Conservation (phyloP, 805 yeast genomes). For the Candida parachauliodes region DNA sequence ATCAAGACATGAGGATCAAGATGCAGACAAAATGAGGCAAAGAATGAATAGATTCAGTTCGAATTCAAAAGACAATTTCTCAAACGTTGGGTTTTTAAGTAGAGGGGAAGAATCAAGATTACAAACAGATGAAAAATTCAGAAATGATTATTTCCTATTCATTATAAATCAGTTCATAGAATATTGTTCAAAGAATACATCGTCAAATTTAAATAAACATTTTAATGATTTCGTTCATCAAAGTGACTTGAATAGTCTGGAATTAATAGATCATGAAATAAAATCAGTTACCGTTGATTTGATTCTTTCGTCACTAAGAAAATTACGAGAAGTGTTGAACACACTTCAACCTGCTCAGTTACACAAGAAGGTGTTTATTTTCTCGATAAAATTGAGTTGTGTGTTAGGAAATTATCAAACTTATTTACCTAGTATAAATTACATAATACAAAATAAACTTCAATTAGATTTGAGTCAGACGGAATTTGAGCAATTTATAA, state of each 20-base stretch:
- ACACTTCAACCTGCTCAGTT: slow-evolving; percentile 34
- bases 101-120: slow-evolving; percentile 55
- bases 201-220: slow-evolving; percentile 11
- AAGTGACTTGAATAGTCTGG: slow-evolving; percentile 8
- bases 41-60: slow-evolving; percentile 9
- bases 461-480: slow-evolving; percentile 1
- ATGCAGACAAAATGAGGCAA: neutral
- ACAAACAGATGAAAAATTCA: slow-evolving; percentile 39
- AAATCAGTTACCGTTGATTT: slow-evolving; percentile 13
- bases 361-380: slow-evolving; percentile 41
- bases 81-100: slow-evolving; percentile 53
- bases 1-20: too few relatives aligned
- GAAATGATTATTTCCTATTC: slow-evolving; percentile 37
- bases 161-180: slow-evolving; percentile 29
- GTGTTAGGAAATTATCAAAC: slow-evolving; percentile 49
- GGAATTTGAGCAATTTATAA: slow-evolving; percentile 39
- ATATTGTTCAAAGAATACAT: slow-evolving; percentile 24
- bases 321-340: slow-evolving; percentile 54
- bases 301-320: slow-evolving; percentile 36
- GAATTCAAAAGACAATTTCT: slow-evolving; percentile 6
- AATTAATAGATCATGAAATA: neutral
- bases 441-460: slow-evolving; percentile 27
- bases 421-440: slow-evolving; percentile 50
- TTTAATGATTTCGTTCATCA: slow-evolving; percentile 10
- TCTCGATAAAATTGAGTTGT: slow-evolving; percentile 45